phyloP scores from a whole-genome alignment of 148 eudicot species.

The Silene conica region DNA sequence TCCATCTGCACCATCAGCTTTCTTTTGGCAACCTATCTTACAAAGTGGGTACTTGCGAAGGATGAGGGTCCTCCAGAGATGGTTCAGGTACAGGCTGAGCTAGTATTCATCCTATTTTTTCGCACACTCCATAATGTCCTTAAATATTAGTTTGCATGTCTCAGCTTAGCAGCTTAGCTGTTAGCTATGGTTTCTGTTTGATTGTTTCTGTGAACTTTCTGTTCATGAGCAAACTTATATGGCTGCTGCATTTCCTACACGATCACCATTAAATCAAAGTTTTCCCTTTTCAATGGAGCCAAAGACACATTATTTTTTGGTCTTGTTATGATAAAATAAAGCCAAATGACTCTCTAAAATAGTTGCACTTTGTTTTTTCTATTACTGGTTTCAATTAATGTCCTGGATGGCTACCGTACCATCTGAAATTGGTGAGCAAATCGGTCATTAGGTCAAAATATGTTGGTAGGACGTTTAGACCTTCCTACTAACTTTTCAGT shows the following conservation, averaged over 20 bases:
- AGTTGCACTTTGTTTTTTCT: too few species aligned
- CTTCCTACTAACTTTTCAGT: too few species aligned
- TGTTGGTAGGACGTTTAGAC: too few species aligned
- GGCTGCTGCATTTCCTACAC: not conserved
- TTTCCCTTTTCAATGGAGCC: not conserved
- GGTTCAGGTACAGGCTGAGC: constrained; percentile 58
- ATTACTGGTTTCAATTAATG: too few species aligned
- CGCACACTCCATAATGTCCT: not conserved
- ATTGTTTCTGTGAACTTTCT: not conserved
- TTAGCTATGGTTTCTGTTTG: not conserved
- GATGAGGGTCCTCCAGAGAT: constrained; percentile 99
- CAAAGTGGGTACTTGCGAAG: constrained; percentile 92
- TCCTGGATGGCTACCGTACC: too few species aligned
- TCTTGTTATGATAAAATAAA: too few species aligned
- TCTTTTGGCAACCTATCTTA: constrained; percentile 62
- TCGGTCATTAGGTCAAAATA: too few species aligned
- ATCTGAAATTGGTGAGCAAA: too few species aligned
- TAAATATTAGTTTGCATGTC: not conserved
- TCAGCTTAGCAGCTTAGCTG: not conserved
- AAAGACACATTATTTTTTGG: too few species aligned
- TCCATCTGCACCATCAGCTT: constrained; percentile 86
- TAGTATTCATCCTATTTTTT: not conserved
- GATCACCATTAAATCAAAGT: not conserved
- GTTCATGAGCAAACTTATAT: not conserved
- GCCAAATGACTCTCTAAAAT: too few species aligned